phyloP scores from a whole-genome alignment of 257 asterid species.

The Solanum bulbocastanum region DNA sequence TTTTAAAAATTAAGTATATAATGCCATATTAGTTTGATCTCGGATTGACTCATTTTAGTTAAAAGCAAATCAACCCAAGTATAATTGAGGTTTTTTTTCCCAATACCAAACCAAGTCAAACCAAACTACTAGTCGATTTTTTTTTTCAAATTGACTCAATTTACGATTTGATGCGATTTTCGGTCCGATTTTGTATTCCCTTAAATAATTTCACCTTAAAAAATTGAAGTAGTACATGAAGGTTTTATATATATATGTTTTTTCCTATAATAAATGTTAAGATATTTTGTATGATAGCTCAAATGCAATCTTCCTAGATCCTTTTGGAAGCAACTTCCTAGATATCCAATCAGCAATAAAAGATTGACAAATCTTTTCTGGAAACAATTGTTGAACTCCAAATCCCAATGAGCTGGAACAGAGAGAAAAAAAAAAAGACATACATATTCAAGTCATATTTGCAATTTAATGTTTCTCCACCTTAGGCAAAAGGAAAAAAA shows the following conservation, averaged over 20 bases:
- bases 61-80: not conserved
- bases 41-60: not conserved
- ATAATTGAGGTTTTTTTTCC: too few relatives aligned
- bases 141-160: too few relatives aligned
- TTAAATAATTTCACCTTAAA: not conserved
- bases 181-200: too few relatives aligned
- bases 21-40: not conserved
- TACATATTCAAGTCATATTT: not conserved
- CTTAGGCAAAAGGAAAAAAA: not conserved
- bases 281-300: not conserved
- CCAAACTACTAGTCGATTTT: too few relatives aligned
- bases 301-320: not conserved
- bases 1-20: too few relatives aligned
- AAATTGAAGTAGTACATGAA: not conserved
- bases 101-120: too few relatives aligned
- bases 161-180: too few relatives aligned
- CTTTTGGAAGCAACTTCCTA: not conserved
- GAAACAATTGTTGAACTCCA: not conserved
- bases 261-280: not conserved
- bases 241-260: not conserved
- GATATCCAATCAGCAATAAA: not conserved
- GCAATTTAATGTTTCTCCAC: not conserved
- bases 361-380: not conserved
- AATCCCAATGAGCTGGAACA: not conserved
- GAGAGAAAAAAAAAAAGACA: not conserved